Evolutionary conservation across 805 yeast species (phyloP), one percentile per base, ranked within the genome.

Genomic region (Schwanniomyces yamadae): DNA sequence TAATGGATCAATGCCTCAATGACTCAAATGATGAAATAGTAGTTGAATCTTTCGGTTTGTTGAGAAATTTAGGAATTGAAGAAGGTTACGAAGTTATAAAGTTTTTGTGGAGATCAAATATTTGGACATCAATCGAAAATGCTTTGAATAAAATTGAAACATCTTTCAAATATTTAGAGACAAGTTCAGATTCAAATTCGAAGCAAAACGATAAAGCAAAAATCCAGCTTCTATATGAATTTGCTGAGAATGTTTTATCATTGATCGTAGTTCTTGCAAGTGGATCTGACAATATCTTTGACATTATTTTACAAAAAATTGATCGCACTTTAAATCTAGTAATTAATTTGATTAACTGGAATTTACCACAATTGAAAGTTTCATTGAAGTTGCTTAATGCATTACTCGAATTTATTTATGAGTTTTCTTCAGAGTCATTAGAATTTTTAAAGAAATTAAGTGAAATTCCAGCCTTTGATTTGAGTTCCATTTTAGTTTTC

Each of bases 1-100:
- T 89, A 1, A 46, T 88, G 60, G 80, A 80, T 15, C 79, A 80
- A 40, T 69, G 81, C 20, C 58, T 90, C 15, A 76, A 75, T 29
- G 95, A 87, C 54, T 54, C 71, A 14, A 61, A 82, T 45, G 81
- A 80, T 37, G 96, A 88, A 46, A 77, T 87, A 29, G 82, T 85
- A 13, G 84, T 84, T 14, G 95, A 84, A 49, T 71, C 91, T 1
- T 82, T 78, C 48, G 97, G 96, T 1, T 65, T 91, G 16, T 63
- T 93, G 44, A 75, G 96, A 55, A 88, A 84, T 53, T 54, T 91
- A 37, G 82, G 84, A 3, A 69, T 87, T 35, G 95, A 87, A 52
- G 95, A 89, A 60, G 97, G 96, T 14, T 82, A 86, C 48, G 95
- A 87, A 44, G 74, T 87, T 23, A 78, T 88, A 18, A 75, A 77